A percentile compares a stretch with the other conserved stretches of the same genome.
Conservation (phyloP, 2,329 filamentous ascomycete species). For the Fusarium equiseti region DNA sequence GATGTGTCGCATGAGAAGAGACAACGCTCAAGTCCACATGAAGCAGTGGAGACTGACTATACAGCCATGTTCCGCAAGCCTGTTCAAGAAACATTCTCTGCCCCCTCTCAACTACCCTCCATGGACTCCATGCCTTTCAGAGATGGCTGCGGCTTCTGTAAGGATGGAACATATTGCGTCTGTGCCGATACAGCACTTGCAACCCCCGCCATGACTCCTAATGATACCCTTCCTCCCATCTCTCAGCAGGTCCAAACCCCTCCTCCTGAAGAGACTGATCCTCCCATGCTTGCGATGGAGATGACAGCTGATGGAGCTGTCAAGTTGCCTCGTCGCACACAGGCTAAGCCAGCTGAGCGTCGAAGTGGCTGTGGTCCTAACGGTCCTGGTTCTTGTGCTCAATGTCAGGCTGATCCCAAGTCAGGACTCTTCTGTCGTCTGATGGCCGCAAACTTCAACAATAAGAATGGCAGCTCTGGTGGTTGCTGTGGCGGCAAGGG, state of each 20-base stretch:
- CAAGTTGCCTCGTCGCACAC: constrained; percentile 65
- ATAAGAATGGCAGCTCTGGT: constrained; percentile 54
- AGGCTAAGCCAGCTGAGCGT: constrained; percentile 45
- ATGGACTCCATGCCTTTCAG: constrained; percentile 60
- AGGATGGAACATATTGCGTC: constrained; percentile 84
- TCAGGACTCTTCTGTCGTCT: constrained; percentile 87
- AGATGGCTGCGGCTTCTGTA: constrained; percentile 85
- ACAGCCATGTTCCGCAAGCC: constrained; percentile 71
- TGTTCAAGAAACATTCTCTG: constrained; percentile 42
- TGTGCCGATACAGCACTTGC: constrained; percentile 73
- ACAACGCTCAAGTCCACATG: constrained; percentile 59
- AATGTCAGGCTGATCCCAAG: constrained; percentile 81
- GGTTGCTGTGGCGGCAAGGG: constrained; percentile 75
- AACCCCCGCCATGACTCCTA: constrained; percentile 55
- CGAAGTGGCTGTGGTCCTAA: constrained; percentile 69
- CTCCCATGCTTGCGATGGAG: constrained; percentile 66
- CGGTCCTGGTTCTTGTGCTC: constrained; percentile 82
- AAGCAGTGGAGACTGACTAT: constrained; percentile 79
- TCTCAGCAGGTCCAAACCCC: constrained; percentile 67
- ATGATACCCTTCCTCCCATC: constrained; percentile 57
- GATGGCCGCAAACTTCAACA: constrained; percentile 74
- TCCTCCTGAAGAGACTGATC: constrained; percentile 71
- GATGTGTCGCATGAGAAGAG: constrained; percentile 66
- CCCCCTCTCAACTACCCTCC: constrained; percentile 54
- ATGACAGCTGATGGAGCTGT: constrained; percentile 70